phyloP scores from a whole-genome alignment of 2,329 filamentous ascomycete species.

The Dendryphion nanum region DNA sequence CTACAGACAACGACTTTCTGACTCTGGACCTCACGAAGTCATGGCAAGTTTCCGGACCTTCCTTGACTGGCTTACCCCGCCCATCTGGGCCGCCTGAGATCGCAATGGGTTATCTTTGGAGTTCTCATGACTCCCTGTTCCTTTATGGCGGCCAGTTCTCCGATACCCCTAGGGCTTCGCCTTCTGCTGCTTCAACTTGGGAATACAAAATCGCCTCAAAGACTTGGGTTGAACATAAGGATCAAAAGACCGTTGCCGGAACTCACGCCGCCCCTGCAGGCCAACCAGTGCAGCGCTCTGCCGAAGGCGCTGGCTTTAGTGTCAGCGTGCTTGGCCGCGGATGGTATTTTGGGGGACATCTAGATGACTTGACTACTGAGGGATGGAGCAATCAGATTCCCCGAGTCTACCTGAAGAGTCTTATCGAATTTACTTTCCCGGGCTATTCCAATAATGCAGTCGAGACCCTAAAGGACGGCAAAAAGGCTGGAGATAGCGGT shows the following conservation, averaged over 20 bases:
- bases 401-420: slow-evolving; percentile 69
- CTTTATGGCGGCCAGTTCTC: slow-evolving; percentile 75
- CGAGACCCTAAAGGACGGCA: slow-evolving; percentile 50
- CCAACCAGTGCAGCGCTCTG: slow-evolving; percentile 63
- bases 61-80: slow-evolving; percentile 60
- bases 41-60: slow-evolving; percentile 67
- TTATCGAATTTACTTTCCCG: slow-evolving; percentile 75
- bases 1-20: slow-evolving; percentile 62
- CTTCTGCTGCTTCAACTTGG: slow-evolving; percentile 65
- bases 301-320: slow-evolving; percentile 71
- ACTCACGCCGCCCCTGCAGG: slow-evolving; percentile 59
- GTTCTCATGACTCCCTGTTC: slow-evolving; percentile 66
- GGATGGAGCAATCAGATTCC: slow-evolving; percentile 67
- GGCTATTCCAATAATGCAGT: slow-evolving; percentile 65
- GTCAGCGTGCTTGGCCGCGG: slow-evolving; percentile 68
- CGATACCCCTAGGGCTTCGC: slow-evolving; percentile 58
- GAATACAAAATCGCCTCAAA: slow-evolving; percentile 62
- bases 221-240: slow-evolving; percentile 62
- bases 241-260: slow-evolving; percentile 62
- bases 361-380: slow-evolving; percentile 62
- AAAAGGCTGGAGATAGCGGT: slow-evolving; percentile 60
- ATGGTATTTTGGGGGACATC: slow-evolving; percentile 77
- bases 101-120: slow-evolving; percentile 73
- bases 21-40: slow-evolving; percentile 68
- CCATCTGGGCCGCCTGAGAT: slow-evolving; percentile 70